A percentile compares a stretch with the other conserved stretches of the same genome.
Evolutionary conservation across 2,329 filamentous ascomycete species (phyloP).

Genomic region (Aspergillus sp.): DNA sequence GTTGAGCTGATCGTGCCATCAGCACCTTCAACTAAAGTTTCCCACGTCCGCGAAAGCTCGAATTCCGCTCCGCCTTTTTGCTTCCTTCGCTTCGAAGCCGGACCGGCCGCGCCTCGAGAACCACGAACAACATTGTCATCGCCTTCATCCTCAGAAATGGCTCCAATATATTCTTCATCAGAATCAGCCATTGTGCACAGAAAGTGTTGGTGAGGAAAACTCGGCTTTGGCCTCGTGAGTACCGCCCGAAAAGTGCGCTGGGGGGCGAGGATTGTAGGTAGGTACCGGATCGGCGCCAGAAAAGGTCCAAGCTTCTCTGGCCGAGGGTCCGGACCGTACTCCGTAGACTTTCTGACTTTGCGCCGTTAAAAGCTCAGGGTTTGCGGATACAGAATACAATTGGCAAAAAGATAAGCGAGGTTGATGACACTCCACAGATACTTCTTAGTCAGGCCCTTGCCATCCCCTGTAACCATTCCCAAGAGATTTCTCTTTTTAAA

Average conservation of each 20-base stretch:
- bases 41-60: slow-evolving; percentile 55
- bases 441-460: neutral
- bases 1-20: slow-evolving; percentile 73
- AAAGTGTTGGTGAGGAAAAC: neutral
- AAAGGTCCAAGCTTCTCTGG: slow-evolving; percentile 32
- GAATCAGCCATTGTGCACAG: slow-evolving; percentile 44
- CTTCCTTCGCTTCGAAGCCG: slow-evolving; percentile 38
- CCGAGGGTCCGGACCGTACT: slow-evolving; percentile 21
- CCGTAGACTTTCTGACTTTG: neutral
- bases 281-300: slow-evolving; percentile 1
- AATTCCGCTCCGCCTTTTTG: slow-evolving; percentile 43
- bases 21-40: slow-evolving; percentile 72
- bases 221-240: neutral
- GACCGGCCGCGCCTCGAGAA: slow-evolving; percentile 27
- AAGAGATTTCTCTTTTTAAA: neutral
- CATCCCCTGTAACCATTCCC: neutral
- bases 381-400: neutral
- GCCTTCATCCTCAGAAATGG: slow-evolving; percentile 48
- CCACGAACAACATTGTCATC: slow-evolving; percentile 30
- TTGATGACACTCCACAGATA: neutral
- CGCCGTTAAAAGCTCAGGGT: neutral
- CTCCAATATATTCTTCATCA: slow-evolving; percentile 54
- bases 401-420: neutral
- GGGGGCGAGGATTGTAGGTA: neutral
- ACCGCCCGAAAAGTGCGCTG: neutral